A percentile compares a stretch with the other conserved stretches of the same genome.
Evolutionary conservation across 1,284 basidiomycete genomes (phyloP).

Genomic region (Pseudozyma thailandica): DNA sequence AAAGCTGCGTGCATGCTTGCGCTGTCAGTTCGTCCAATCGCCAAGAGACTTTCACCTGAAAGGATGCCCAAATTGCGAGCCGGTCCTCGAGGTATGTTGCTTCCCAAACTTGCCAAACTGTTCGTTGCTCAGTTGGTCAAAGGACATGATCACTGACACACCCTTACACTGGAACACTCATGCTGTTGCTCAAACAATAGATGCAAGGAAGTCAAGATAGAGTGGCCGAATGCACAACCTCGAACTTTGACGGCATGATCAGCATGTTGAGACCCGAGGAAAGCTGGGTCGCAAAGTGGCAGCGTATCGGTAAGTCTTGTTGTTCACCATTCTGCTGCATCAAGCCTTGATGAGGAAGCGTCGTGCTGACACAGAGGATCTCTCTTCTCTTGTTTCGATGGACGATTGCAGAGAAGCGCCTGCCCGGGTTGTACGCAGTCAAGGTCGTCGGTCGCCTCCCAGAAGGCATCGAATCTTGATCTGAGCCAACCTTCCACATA

Average conservation of each 20-base stretch:
- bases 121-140: too few species aligned
- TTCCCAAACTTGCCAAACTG: background rate
- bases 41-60: conserved; percentile 83
- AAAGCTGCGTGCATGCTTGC: conserved; percentile 85
- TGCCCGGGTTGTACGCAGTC: conserved; percentile 66
- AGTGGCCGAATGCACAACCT: conserved; percentile 88
- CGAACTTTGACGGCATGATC: conserved; percentile 91
- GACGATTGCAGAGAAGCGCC: conserved; percentile 61
- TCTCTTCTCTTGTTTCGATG: background rate
- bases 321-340: background rate
- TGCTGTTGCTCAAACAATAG: conserved; percentile 69
- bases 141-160: too few species aligned
- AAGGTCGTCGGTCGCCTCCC: conserved; percentile 64
- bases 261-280: conserved; percentile 86
- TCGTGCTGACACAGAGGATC: background rate
- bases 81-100: conserved; percentile 82
- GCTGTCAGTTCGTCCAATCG: conserved; percentile 89
- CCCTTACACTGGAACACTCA: background rate
- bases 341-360: too few species aligned
- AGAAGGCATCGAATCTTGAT: conserved; percentile 42
- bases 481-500: background rate
- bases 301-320: conserved; percentile 49
- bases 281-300: conserved; percentile 84
- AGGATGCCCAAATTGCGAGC: conserved; percentile 97
- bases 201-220: conserved; percentile 88